Conservation (phyloP, 2,329 filamentous ascomycete genomes). For the Ilyonectria sp. region DNA sequence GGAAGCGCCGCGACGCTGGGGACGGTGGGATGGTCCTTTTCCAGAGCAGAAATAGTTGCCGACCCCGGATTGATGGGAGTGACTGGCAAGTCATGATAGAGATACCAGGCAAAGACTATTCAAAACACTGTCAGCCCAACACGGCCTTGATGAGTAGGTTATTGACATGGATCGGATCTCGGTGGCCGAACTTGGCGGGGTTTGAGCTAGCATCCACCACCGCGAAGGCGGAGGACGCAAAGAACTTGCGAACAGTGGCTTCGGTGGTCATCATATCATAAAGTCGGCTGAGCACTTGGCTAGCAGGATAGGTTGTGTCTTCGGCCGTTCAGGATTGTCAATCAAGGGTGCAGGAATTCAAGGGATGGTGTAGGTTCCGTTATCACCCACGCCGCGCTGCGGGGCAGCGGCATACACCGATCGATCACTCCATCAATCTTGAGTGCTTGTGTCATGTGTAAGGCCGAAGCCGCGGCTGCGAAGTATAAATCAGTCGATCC, state of each 20-base stretch:
- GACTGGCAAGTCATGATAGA: conserved; percentile 80
- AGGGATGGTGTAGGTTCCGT: too few species aligned
- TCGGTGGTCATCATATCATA: conserved; percentile 73
- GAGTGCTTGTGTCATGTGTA: too few species aligned
- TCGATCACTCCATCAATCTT: too few species aligned
- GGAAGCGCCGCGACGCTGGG: conserved; percentile 76
- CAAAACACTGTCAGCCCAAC: conserved; percentile 13
- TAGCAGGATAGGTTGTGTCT: not conserved
- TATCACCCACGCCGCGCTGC: too few species aligned
- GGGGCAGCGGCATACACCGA: too few species aligned
- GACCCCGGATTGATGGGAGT: conserved; percentile 88
- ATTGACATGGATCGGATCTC: conserved; percentile 67
- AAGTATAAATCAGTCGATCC: too few species aligned
- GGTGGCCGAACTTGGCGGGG: conserved; percentile 88
- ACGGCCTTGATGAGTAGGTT: not conserved
- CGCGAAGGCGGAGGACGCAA: conserved; percentile 84
- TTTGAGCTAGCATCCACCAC: conserved; percentile 93
- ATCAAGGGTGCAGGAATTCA: too few species aligned
- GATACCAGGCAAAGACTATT: conserved; percentile 92
- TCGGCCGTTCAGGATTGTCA: too few species aligned
- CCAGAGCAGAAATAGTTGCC: conserved; percentile 72
- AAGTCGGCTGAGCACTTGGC: not conserved
- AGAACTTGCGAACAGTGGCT: conserved; percentile 82
- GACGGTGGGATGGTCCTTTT: conserved; percentile 74
- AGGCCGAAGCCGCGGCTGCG: too few species aligned